Evolutionary conservation across 371 early-diverging fungal genomes (phyloP).

Genomic region (Mucor sp.): DNA sequence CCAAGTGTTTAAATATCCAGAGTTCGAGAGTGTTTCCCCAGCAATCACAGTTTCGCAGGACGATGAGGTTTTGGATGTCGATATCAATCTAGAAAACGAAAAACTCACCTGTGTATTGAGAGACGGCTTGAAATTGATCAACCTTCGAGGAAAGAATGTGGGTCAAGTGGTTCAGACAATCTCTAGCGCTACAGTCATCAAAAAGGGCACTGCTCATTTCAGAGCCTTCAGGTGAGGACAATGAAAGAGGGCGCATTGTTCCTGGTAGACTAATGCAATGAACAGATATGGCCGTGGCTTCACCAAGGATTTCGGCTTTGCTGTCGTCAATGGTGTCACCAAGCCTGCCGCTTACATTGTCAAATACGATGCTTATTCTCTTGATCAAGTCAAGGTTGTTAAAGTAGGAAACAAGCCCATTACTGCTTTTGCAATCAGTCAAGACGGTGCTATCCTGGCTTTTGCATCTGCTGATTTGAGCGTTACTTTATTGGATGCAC

Average conservation of each 20-base stretch:
- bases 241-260: not conserved
- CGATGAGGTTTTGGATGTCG: slow-evolving; percentile 66
- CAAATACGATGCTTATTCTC: slow-evolving; percentile 42
- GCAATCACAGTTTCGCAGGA: slow-evolving; percentile 19
- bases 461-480: slow-evolving; percentile 59
- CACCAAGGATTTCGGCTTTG: slow-evolving; percentile 43
- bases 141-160: slow-evolving; percentile 47
- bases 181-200: slow-evolving; percentile 48
- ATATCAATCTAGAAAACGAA: slow-evolving; percentile 56
- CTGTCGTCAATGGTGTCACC: slow-evolving; percentile 34
- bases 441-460: slow-evolving; percentile 60
- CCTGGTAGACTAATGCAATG: not conserved
- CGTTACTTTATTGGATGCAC: slow-evolving; percentile 56
- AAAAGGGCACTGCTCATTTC: slow-evolving; percentile 50
- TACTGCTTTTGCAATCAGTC: slow-evolving; percentile 48
- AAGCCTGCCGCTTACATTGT: slow-evolving; percentile 33
- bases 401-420: slow-evolving; percentile 40
- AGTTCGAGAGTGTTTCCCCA: slow-evolving; percentile 12
- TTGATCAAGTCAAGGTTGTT: slow-evolving; percentile 27
- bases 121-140: slow-evolving; percentile 51
- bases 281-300: slow-evolving; percentile 55
- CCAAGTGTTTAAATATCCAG: slow-evolving; percentile 60
- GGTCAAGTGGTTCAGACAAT: slow-evolving; percentile 63
- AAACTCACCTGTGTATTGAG: slow-evolving; percentile 52
- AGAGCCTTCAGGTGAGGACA: slow-evolving; percentile 49